Percentiles rank a stretch among this genome's conserved stretches.
These are phyloP conservation scores for Oryza glaberrima DNA, from an alignment of 176 grass and related monocot genomes.

Conservation along the genomic window DNA sequence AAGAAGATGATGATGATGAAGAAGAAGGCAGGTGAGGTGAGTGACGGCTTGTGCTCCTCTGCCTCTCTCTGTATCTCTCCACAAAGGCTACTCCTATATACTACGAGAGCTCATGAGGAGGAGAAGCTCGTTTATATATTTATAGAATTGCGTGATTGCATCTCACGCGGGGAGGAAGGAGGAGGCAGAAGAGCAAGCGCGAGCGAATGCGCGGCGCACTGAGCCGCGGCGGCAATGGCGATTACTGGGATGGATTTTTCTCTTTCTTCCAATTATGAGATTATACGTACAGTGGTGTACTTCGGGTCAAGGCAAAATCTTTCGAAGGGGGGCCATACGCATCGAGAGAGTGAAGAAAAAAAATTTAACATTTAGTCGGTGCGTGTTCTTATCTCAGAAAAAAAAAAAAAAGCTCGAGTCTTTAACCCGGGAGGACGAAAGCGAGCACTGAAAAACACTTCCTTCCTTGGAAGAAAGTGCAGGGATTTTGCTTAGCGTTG, in stretches of 20 bases:
- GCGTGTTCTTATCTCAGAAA: not conserved
- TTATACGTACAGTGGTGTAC: conserved; percentile 18
- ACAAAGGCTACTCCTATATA: conserved; percentile 2
- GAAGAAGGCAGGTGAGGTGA: not conserved
- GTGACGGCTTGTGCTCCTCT: not conserved
- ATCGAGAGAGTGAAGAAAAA: not conserved
- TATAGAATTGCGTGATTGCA: not conserved
- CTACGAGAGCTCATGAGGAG: not conserved
- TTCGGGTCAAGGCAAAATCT: conserved; percentile 40
- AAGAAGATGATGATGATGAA: not conserved
- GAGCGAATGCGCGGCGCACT: conserved; percentile 8
- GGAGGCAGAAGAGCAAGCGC: too few species aligned
- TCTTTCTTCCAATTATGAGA: conserved; percentile 5
- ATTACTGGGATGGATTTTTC: conserved; percentile 21
- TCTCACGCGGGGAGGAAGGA: not conserved
- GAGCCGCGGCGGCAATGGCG: conserved; percentile 30
- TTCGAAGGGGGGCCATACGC: not conserved
- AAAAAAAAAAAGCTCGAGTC: not conserved
- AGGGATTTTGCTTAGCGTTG: too few species aligned
- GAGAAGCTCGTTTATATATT: conserved; percentile 33
- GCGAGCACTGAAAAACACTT: too few species aligned
- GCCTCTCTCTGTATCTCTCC: not conserved
- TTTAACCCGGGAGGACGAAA: too few species aligned
- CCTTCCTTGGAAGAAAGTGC: too few species aligned
- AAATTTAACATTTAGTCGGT: not conserved